Base-by-base conservation (phyloP, 768 basidiomycete species). In the Neoboletus brunneissimus region DNA sequence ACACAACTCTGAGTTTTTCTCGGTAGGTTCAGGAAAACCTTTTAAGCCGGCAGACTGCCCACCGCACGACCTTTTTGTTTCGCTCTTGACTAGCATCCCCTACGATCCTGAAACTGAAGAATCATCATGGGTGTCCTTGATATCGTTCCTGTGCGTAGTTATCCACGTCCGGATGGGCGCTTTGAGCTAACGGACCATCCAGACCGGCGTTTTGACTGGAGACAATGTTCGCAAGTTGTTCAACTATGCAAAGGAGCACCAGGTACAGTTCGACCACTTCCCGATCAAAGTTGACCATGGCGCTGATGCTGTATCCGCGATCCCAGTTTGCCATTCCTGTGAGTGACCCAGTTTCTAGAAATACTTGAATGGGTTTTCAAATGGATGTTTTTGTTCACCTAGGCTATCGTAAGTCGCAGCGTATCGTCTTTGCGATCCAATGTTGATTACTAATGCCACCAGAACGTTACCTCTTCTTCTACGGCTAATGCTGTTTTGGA, bases 381-480 rank as follows among this genome's bases (percentile, higher is more conserved):
- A 12, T 5, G 16, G 23, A 6, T 44, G 10, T 16, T 48, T 3
- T 25, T 38, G 7, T 54, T 64, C 65, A 5, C 22, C 9, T 64
- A 91, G 89, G 88, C 88, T 62, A 87, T 91, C 73, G 90, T 92
- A 66, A 76, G 87, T 83, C n/a, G 13, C 42, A 5, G 20, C 8
- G 4, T 38, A 29, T 44, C 46, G 23, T 29, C n/a, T 46, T 23
- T 46, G 34, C 25, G 38, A 43, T 20, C 7, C 20, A 13, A 20
- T 13, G 11, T 40, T 35, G 47, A 49, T 18, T 31, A 54, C 49
- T 52, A 29, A 61, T 54, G 20, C 11, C 38, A 27, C 44, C 25
- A 97, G 94, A 99, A 99, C 69, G 88, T 93, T 45, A 98, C 97
- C 44, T 98, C 96, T 18, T 95, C 96, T 12, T 99, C 96, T 31